Conservation (phyloP, 2,329 filamentous ascomycete species). For the Cordyceps tenuipes region DNA sequence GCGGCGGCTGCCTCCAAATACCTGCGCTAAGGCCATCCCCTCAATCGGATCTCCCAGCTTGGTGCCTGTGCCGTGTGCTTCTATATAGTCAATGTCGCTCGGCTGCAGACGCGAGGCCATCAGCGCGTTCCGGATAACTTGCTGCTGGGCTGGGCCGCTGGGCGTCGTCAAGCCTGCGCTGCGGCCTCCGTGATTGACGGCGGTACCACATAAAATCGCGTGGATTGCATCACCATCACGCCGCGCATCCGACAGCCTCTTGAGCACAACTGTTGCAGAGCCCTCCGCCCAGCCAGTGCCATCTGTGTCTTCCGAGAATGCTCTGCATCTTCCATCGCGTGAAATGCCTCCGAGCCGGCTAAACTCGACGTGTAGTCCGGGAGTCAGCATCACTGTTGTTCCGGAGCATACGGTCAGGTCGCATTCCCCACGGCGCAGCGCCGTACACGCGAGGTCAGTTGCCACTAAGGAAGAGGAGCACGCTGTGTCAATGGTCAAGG, state of each 20-base stretch:
- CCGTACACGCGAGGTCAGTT: not conserved
- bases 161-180: not conserved
- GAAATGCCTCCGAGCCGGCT: not conserved
- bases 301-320: not conserved
- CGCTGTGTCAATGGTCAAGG: not conserved
- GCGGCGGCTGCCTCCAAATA: not conserved
- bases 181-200: not conserved
- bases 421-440: not conserved
- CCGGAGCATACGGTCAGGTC: not conserved
- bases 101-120: not conserved
- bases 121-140: not conserved
- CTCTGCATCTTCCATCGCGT: not conserved
- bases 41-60: not conserved
- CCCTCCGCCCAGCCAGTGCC: not conserved
- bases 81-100: not conserved
- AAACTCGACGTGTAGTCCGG: not conserved
- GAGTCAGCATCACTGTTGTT: not conserved
- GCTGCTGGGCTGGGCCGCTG: not conserved
- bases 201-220: not conserved
- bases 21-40: not conserved
- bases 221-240: not conserved
- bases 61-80: not conserved
- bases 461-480: not conserved
- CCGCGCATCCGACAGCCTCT: not conserved
- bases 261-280: not conserved